Percentiles rank a stretch among this genome's conserved stretches.
These are phyloP conservation scores for Pseudogymnoascus sp. DNA, from an alignment of 2,329 filamentous ascomycete genomes.

Conservation along the genomic window DNA sequence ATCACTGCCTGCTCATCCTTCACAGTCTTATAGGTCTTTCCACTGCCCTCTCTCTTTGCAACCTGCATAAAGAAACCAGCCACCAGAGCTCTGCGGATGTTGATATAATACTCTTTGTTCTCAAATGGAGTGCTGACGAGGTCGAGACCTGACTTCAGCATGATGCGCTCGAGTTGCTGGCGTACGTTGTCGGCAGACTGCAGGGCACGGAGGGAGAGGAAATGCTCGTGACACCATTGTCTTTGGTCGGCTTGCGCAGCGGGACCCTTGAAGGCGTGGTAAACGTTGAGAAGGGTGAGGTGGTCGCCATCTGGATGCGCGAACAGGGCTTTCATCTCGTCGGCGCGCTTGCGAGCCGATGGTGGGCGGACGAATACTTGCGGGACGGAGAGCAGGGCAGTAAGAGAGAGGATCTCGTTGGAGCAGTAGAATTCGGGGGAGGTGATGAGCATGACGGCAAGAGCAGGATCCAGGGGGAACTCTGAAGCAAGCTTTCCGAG, in stretches of 20 bases:
- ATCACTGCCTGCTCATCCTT: conserved; percentile 95
- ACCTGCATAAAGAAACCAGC: conserved; percentile 99
- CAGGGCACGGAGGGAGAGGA: conserved; percentile 79
- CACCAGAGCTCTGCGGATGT: conserved; percentile 86
- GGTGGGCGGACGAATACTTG: conserved; percentile 88
- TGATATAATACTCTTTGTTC: conserved; percentile 96
- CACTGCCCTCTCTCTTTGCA: conserved; percentile 80
- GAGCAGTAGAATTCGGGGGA: conserved; percentile 98
- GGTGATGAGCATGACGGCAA: conserved; percentile 96
- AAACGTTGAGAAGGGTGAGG: conserved; percentile 91
- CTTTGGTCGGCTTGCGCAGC: conserved; percentile 64
- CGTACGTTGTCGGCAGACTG: conserved; percentile 93
- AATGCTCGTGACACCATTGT: conserved; percentile 96
- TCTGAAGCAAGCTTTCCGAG: conserved; percentile 85
- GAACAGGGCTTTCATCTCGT: conserved; percentile 95
- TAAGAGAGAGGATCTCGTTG: conserved; percentile 94
- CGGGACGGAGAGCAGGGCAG: conserved; percentile 85
- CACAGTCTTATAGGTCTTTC: conserved; percentile 89
- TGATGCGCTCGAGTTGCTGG: conserved; percentile 84
- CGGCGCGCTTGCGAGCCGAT: conserved; percentile 76
- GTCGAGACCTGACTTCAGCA: conserved; percentile 85
- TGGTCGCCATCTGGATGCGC: conserved; percentile 91
- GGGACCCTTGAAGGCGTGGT: conserved; percentile 87
- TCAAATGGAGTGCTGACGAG: conserved; percentile 84
- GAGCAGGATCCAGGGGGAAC: conserved; percentile 85